These are phyloP conservation scores for Colletotrichum noveboracense DNA, from an alignment of 2,329 filamentous ascomycete genomes.

Conservation along the genomic window DNA sequence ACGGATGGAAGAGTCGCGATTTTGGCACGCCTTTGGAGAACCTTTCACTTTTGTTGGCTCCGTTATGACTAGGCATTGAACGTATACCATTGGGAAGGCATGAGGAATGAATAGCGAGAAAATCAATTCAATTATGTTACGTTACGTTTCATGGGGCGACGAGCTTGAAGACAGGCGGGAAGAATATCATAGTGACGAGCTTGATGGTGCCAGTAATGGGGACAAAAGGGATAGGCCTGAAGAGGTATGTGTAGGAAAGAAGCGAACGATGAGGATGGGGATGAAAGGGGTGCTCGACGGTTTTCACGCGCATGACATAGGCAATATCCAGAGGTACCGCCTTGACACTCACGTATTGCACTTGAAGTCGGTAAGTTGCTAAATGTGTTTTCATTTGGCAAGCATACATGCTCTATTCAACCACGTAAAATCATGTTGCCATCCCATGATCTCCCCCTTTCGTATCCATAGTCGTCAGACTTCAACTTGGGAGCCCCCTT, in stretches of 20 bases:
- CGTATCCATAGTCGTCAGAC: neutral
- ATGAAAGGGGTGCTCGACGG: neutral
- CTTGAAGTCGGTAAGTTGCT: neutral
- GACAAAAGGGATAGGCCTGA: neutral
- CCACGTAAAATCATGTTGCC: neutral
- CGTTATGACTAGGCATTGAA: constrained; percentile 1
- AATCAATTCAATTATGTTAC: neutral
- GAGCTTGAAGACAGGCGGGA: neutral
- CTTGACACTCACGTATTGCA: neutral
- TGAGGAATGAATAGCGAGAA: constrained; percentile 9
- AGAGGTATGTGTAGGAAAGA: neutral
- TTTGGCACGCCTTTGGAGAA: neutral
- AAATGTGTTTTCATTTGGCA: neutral
- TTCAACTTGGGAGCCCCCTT: neutral
- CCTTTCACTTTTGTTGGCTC: neutral
- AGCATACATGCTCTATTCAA: neutral
- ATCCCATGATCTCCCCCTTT: neutral
- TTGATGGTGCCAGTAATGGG: neutral
- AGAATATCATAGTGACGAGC: neutral
- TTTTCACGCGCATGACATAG: neutral
- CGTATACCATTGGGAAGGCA: constrained; percentile 11
- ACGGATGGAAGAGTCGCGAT: neutral
- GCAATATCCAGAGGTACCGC: neutral
- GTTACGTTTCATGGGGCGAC: neutral
- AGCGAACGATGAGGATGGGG: neutral